Conservation (phyloP, 1,139 yeast genomes). For the Suhomyces wounanorum region DNA sequence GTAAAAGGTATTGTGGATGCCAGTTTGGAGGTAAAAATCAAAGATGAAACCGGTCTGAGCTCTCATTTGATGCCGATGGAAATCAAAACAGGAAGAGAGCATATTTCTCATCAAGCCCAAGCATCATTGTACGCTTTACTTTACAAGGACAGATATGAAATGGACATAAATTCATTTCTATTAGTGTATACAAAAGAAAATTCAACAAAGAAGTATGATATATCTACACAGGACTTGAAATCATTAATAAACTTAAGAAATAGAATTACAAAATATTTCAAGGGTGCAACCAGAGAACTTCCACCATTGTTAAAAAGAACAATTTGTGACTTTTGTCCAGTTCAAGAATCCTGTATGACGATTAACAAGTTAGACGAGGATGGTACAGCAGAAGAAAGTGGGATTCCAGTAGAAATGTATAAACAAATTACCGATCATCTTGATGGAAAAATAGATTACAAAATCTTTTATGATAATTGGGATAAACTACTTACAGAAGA, state of each 20-base stretch:
- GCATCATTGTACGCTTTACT: constrained; percentile 81
- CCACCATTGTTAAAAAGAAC: constrained; percentile 62
- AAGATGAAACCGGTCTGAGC: constrained; percentile 30
- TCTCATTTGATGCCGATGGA: constrained; percentile 75
- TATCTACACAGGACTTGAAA: constrained; percentile 57
- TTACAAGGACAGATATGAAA: constrained; percentile 74
- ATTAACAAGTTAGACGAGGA: constrained; percentile 60
- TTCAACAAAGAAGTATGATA: constrained; percentile 57
- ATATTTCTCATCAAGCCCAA: constrained; percentile 80
- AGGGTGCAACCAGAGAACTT: constrained; percentile 49
- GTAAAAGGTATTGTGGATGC: constrained; percentile 91
- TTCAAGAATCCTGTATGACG: constrained; percentile 66
- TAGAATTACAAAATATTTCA: constrained; percentile 60
- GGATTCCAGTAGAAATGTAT: constrained; percentile 49
- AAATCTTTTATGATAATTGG: constrained; percentile 69
- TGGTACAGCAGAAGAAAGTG: constrained; percentile 53
- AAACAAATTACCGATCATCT: constrained; percentile 54
- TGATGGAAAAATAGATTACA: constrained; percentile 36
- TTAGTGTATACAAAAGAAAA: constrained; percentile 72
- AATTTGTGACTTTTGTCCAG: constrained; percentile 69
- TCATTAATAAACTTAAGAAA: constrained; percentile 71
- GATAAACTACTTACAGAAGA: constrained; percentile 72
- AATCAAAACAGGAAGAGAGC: constrained; percentile 78
- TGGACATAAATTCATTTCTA: constrained; percentile 64
- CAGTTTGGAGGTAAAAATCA: constrained; percentile 63